Evolutionary conservation across 2,329 filamentous ascomycete species (phyloP).

Genomic region (Colletotrichum eremochloae): DNA sequence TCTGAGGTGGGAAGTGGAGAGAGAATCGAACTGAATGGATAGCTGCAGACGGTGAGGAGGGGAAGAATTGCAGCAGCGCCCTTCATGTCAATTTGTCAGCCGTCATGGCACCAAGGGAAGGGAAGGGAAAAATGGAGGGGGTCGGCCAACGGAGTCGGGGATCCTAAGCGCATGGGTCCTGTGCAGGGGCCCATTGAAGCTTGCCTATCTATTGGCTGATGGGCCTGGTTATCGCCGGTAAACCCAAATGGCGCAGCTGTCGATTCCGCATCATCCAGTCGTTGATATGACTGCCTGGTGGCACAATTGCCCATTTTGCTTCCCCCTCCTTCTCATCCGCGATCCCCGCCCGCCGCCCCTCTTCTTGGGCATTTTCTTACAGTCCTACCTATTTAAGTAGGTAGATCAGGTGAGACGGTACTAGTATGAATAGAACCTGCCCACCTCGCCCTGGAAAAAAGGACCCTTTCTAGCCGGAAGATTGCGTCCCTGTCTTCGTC

Average conservation of each 20-base stretch:
- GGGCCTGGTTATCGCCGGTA: constrained; percentile 6
- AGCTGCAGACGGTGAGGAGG: constrained; percentile 40
- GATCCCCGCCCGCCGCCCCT: background rate
- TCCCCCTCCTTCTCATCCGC: constrained; percentile 10
- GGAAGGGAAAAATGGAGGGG: constrained; percentile 36
- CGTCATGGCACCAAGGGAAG: constrained; percentile 26
- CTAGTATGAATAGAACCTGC: background rate
- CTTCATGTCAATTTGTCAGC: constrained; percentile 43
- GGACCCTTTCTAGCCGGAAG: background rate
- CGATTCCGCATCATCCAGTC: constrained; percentile 35
- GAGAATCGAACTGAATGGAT: constrained; percentile 38
- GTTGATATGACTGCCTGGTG: constrained; percentile 19
- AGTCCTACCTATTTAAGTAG: too few species aligned
- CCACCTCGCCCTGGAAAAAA: constrained; percentile 11
- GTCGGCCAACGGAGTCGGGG: constrained; percentile 26
- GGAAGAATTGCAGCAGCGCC: constrained; percentile 42
- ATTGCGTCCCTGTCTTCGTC: background rate
- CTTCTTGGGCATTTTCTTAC: background rate
- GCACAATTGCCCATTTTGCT: constrained; percentile 8
- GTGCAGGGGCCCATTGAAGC: background rate
- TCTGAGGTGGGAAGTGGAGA: constrained; percentile 37
- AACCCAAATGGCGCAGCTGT: constrained; percentile 14
- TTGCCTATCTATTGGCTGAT: constrained; percentile 37
- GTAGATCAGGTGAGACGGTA: too few species aligned
- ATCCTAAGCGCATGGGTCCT: constrained; percentile 1